A percentile compares a stretch with the other conserved stretches of the same genome.
phyloP scores from a whole-genome alignment of 805 yeast genomes.

The Wickerhamomyces strasburgensis region DNA sequence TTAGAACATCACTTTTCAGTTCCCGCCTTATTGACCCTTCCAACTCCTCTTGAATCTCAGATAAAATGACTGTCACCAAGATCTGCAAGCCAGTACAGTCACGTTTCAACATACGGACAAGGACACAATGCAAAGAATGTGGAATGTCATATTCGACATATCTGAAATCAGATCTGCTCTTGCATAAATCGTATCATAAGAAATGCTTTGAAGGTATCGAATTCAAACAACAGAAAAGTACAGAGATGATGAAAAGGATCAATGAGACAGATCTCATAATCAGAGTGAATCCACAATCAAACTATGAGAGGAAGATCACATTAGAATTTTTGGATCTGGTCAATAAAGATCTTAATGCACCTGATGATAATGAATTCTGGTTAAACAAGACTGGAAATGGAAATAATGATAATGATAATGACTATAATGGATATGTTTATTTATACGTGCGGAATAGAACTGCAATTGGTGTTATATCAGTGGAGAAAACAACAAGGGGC shows the following conservation, averaged over 20 bases:
- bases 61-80: neutral
- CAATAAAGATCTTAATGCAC: slow-evolving; percentile 59
- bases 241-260: too few species aligned
- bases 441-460: slow-evolving; percentile 39
- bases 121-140: slow-evolving; percentile 41
- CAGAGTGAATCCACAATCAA: slow-evolving; percentile 30
- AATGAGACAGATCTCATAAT: neutral
- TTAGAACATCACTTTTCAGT: too few species aligned
- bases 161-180: slow-evolving; percentile 35
- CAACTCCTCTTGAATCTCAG: too few species aligned
- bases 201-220: slow-evolving; percentile 42
- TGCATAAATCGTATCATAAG: slow-evolving; percentile 51
- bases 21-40: too few species aligned
- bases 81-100: too few species aligned
- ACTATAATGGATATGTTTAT: slow-evolving; percentile 40
- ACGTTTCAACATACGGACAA: slow-evolving; percentile 3
- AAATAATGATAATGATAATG: slow-evolving; percentile 8
- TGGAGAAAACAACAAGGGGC: slow-evolving; percentile 43
- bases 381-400: slow-evolving; percentile 1
- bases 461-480: slow-evolving; percentile 53
- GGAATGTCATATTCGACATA: slow-evolving; percentile 47
- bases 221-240: too few species aligned
- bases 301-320: slow-evolving; percentile 33
- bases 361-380: slow-evolving; percentile 42
- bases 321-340: slow-evolving; percentile 45